Evolutionary conservation across 2,329 filamentous ascomycete species (phyloP).

Genomic region (Neofusicoccum ribis): DNA sequence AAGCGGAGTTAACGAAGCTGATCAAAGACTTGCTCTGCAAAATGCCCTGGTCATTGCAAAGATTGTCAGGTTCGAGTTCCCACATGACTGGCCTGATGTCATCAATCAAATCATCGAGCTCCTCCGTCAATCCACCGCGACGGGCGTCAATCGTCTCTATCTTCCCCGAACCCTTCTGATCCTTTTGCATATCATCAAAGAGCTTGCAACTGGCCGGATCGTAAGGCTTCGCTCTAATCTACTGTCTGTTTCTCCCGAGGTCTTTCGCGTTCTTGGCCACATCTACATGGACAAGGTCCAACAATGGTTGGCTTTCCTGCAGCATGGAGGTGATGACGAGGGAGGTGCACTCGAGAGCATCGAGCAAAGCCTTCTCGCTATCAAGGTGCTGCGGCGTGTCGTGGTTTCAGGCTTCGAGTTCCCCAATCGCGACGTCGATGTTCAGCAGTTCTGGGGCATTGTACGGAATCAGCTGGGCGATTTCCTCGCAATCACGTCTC

Average conservation of each 20-base stretch:
- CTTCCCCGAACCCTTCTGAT: slow-evolving; percentile 74
- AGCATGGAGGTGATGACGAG: slow-evolving; percentile 59
- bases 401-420: slow-evolving; percentile 80
- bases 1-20: slow-evolving; percentile 74
- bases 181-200: slow-evolving; percentile 84
- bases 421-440: slow-evolving; percentile 74
- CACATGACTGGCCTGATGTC: slow-evolving; percentile 69
- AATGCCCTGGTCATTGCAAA: slow-evolving; percentile 88
- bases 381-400: slow-evolving; percentile 79
- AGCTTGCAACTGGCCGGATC: slow-evolving; percentile 78
- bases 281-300: slow-evolving; percentile 76
- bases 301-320: slow-evolving; percentile 65
- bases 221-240: slow-evolving; percentile 73
- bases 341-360: slow-evolving; percentile 63
- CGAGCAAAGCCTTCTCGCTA: slow-evolving; percentile 72
- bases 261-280: slow-evolving; percentile 74
- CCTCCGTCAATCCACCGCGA: slow-evolving; percentile 58
- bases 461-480: slow-evolving; percentile 76
- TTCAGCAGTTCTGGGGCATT: slow-evolving; percentile 77
- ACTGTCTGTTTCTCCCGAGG: slow-evolving; percentile 76
- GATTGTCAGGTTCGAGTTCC: slow-evolving; percentile 86
- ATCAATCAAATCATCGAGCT: slow-evolving; percentile 49
- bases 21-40: slow-evolving; percentile 75
- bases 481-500: slow-evolving; percentile 65
- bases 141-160: slow-evolving; percentile 61